Percentiles rank a stretch among this genome's conserved stretches.
Conservation (phyloP, 129 eudicot genomes). For the Calendula officinalis region DNA sequence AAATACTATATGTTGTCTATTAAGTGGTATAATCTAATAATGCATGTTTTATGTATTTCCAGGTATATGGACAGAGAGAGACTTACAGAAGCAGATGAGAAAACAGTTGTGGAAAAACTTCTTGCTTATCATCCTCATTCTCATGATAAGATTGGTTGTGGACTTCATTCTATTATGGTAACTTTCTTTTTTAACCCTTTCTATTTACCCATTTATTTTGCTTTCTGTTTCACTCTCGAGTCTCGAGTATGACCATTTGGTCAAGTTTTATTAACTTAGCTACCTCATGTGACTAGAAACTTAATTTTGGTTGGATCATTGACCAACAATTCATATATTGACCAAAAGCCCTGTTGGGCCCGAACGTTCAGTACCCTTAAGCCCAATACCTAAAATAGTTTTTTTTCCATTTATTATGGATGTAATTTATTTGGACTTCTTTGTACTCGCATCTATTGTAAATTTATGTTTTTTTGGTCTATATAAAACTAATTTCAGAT, state of each 20-base stretch:
- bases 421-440: not conserved
- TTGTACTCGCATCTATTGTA: not conserved
- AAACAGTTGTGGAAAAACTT: constrained; percentile 65
- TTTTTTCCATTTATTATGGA: not conserved
- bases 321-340: not conserved
- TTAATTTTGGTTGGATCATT: not conserved
- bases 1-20: too few relatives aligned
- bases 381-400: not conserved
- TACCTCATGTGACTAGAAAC: constrained; percentile 5
- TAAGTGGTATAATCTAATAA: not conserved
- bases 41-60: not conserved
- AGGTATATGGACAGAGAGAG: constrained; percentile 90
- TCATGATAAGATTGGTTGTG: constrained; percentile 85
- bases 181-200: constrained; percentile 18
- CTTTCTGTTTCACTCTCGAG: not conserved
- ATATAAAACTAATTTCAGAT: not conserved
- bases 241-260: not conserved
- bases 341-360: not conserved
- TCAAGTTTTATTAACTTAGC: not conserved
- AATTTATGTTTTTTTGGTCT: not conserved
- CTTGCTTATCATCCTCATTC: constrained; percentile 87
- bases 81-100: constrained; percentile 67
- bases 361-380: not conserved
- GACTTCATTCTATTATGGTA: constrained; percentile 85
- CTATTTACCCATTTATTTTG: not conserved